Conservation (phyloP, 1,284 basidiomycete genomes). For the Papiliotrema flavescens region DNA sequence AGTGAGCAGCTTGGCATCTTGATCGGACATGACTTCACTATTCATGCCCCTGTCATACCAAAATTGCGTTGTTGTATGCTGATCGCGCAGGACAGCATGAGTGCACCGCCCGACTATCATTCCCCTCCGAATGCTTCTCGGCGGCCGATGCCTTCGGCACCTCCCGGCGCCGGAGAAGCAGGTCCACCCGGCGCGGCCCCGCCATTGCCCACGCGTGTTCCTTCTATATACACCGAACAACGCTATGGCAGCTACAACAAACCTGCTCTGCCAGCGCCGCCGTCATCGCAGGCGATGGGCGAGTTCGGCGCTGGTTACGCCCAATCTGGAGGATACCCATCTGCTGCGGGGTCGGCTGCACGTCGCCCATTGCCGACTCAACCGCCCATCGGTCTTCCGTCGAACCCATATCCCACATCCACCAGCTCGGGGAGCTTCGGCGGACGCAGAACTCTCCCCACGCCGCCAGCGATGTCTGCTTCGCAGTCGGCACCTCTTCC, state of each 20-base stretch:
- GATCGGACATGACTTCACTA: too few relatives aligned
- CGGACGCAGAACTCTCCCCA: slow-evolving; percentile 10
- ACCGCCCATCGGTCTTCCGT: slow-evolving; percentile 6
- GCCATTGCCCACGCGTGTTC: too few relatives aligned
- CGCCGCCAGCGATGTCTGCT: slow-evolving; percentile 4
- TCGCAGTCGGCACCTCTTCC: not conserved
- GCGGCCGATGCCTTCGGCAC: too few relatives aligned
- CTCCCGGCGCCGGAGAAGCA: too few relatives aligned
- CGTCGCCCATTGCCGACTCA: slow-evolving; percentile 21
- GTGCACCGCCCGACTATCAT: too few relatives aligned
- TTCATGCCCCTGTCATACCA: too few relatives aligned
- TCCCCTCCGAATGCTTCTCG: too few relatives aligned
- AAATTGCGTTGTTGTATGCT: too few relatives aligned
- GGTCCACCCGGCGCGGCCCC: too few relatives aligned
- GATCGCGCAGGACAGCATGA: too few relatives aligned
- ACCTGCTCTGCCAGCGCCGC: not conserved
- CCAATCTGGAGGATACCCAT: not conserved
- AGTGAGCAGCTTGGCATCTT: too few relatives aligned
- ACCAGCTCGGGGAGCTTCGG: slow-evolving; percentile 4
- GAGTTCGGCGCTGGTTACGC: slow-evolving; percentile 2
- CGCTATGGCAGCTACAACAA: not conserved
- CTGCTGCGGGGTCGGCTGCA: slow-evolving; percentile 10
- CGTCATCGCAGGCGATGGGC: not conserved
- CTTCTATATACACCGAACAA: not conserved
- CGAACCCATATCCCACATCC: slow-evolving; percentile 7